phyloP scores from a whole-genome alignment of 2,329 filamentous ascomycete species.

The Cladorrhinum sp. region DNA sequence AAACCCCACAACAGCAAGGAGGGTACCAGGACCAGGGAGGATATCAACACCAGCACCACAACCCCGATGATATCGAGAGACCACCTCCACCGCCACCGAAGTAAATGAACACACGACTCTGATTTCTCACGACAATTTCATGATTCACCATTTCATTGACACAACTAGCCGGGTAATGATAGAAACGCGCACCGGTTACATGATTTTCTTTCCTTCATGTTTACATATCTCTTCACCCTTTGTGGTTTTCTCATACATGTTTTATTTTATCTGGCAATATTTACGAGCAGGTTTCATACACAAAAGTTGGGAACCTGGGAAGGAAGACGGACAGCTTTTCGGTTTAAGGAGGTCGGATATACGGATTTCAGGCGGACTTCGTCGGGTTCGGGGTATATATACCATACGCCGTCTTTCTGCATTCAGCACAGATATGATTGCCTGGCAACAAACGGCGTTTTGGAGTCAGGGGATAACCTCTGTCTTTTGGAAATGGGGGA shows the following conservation, averaged over 20 bases:
- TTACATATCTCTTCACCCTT: not conserved
- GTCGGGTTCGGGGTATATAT: no score
- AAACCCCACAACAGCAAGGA: not conserved
- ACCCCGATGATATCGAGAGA: not conserved
- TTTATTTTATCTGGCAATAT: constrained; percentile 1
- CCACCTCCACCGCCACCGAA: not conserved
- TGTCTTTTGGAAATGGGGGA: no score
- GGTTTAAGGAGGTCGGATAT: not conserved
- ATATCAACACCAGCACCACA: not conserved
- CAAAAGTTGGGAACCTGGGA: not conserved
- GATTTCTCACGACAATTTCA: not conserved
- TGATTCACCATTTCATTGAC: not conserved
- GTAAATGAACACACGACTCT: not conserved
- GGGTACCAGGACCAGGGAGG: not conserved
- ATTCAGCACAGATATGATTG: no score
- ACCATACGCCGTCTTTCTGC: no score
- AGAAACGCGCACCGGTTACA: constrained; percentile 2
- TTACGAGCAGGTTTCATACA: not conserved
- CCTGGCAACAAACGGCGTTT: no score
- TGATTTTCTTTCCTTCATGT: not conserved
- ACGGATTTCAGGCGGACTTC: no score
- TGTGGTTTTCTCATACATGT: not conserved
- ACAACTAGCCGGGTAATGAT: not conserved
- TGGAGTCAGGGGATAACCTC: no score
- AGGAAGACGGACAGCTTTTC: no score